These are phyloP conservation scores for Paraglomus occultum DNA, from an alignment of 192 early-diverging fungal genomes.

Conservation along the genomic window DNA sequence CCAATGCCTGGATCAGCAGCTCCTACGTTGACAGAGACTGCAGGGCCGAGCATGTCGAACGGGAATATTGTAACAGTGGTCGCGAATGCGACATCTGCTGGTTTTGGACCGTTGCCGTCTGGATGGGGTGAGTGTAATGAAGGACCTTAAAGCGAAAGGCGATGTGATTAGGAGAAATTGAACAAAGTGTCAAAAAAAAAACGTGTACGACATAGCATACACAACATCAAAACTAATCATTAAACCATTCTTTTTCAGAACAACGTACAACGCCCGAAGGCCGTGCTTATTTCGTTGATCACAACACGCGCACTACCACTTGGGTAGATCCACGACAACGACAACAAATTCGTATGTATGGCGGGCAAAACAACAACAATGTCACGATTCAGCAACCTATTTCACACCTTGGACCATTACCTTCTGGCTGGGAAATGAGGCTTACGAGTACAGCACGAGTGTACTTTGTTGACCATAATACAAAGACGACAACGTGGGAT, in stretches of 20 bases:
- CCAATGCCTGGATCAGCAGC: conserved; percentile 33
- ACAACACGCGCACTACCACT: conserved; percentile 85
- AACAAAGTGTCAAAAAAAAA: not conserved
- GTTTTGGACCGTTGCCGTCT: conserved; percentile 75
- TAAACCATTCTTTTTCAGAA: conserved; percentile 41
- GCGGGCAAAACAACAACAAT: conserved; percentile 54
- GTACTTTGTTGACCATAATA: conserved; percentile 99
- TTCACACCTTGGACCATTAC: conserved; percentile 82
- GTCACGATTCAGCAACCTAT: conserved; percentile 69
- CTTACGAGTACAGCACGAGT: conserved; percentile 89
- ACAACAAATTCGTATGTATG: conserved; percentile 55
- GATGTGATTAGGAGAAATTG: not conserved
- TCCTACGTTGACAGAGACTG: conserved; percentile 28
- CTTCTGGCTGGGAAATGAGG: conserved; percentile 99
- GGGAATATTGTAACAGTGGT: conserved; percentile 39
- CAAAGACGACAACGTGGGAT: conserved; percentile 98
- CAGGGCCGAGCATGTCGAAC: conserved; percentile 28
- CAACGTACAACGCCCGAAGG: conserved; percentile 76
- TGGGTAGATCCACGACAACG: conserved; percentile 87
- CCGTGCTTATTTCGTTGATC: conserved; percentile 88
- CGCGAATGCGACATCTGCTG: conserved; percentile 55
- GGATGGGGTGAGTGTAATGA: conserved; percentile 57
- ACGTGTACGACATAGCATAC: not conserved
- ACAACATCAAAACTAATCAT: not conserved
- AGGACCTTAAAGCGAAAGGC: not conserved